A percentile compares a stretch with the other conserved stretches of the same genome.
These are phyloP conservation scores for Rhododendron henanense DNA, from an alignment of 148 eudicot genomes.

Conservation along the genomic window DNA sequence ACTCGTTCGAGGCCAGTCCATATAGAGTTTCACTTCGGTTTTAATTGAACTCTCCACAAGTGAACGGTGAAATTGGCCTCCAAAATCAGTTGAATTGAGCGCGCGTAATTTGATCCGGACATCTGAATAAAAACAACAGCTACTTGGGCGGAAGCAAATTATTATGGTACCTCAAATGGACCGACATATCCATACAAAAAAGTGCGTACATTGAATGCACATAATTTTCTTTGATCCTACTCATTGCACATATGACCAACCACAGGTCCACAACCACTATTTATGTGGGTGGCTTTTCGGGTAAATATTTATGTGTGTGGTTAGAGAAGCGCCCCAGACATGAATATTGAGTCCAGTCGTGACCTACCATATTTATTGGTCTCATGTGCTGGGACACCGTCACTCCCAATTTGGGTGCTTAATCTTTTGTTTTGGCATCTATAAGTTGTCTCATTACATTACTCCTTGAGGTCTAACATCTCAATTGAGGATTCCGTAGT, in stretches of 20 bases:
- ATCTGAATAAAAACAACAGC: background rate
- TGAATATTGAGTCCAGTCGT: background rate
- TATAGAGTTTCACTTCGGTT: too few relatives aligned
- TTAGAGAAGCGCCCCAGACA: background rate
- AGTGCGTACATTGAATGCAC: background rate
- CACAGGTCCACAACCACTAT: background rate
- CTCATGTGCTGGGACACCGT: background rate
- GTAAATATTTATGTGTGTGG: background rate
- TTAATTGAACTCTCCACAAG: too few relatives aligned
- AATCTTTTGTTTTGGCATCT: background rate
- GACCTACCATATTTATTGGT: background rate
- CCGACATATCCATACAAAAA: background rate
- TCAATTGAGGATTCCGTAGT: too few relatives aligned
- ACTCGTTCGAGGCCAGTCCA: accelerated
- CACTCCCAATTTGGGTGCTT: background rate
- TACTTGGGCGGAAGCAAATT: background rate
- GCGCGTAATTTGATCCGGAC: too few relatives aligned
- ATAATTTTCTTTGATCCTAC: too few relatives aligned
- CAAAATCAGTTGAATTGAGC: too few relatives aligned
- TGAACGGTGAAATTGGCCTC: background rate
- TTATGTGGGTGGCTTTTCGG: background rate
- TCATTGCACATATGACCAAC: background rate
- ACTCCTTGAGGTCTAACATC: too few relatives aligned
- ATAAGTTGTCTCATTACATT: background rate
- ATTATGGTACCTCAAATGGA: background rate